Evolutionary conservation across 2,329 filamentous ascomycete genomes (phyloP), one percentile per base, ranked within the genome.

Genomic region (Fusarium marasasianum): DNA sequence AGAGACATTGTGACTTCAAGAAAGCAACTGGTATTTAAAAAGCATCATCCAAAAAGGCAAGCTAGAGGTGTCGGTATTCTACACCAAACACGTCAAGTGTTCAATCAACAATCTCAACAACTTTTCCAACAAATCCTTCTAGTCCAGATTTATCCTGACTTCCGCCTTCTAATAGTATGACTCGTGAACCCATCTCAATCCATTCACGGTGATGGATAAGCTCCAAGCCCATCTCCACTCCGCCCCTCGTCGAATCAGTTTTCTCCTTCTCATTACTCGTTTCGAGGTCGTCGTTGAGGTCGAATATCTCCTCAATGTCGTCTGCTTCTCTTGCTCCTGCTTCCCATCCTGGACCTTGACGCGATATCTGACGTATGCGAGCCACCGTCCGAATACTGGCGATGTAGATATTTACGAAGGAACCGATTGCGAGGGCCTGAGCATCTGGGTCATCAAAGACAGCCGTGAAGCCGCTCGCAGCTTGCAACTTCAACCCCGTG

Each of bases 331-430:
- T 77, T 64, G 66, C 74, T 31, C 79, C 76, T 6, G 77, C 54
- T 26, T 78, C 77, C 38, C 76, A 74, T 15, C 76, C 76, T 12
- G 67, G 72, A 38, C 74, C 73, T 62, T 74, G 74, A 12, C 63
- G 66, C 38, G 79, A 84, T 17, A 92, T 86, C 38, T 88, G 88
- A 33, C 93, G 80, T 3, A 98, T 90, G 68, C 92, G 91, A 2
- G 94, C 95, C 1, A 93, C 91, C 3, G 95, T 93, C 14, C 96
- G 89, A 20, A 98, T 91, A 79, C 95, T 98, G 24, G 94, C 94
- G 45, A 95, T 90, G 79, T 98, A 98, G 2, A 96, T 89, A 37
- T 97, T 95, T 10, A 95, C 91, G 40, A 92, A 86, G 45, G 89
- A 91, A 3, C 93, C 93, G 2, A 91, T 84, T 1, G 88, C 87